Conservation (phyloP, 1,284 basidiomycete genomes). For the Cutaneotrichosporon cyanovorans region DNA sequence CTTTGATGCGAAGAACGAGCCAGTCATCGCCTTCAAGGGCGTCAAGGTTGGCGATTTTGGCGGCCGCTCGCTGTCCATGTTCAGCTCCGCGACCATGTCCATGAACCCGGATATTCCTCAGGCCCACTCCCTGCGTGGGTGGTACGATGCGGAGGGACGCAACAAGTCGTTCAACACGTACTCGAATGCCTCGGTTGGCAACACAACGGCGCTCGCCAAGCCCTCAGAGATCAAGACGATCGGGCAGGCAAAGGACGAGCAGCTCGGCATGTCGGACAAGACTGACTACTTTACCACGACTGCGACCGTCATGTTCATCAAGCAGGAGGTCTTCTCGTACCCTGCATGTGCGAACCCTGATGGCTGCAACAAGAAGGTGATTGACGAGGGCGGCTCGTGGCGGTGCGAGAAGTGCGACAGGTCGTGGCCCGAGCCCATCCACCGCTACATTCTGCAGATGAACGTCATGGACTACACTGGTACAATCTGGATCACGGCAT, state of each 20-base stretch:
- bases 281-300: slow-evolving; percentile 73
- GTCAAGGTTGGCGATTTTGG: slow-evolving; percentile 93
- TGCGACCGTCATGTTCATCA: slow-evolving; percentile 86
- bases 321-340: slow-evolving; percentile 76
- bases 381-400: slow-evolving; percentile 64
- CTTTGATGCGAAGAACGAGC: slow-evolving; percentile 54
- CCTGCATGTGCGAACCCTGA: slow-evolving; percentile 72
- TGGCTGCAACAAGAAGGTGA: slow-evolving; percentile 87
- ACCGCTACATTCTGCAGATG: slow-evolving; percentile 83
- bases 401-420: slow-evolving; percentile 90
- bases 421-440: slow-evolving; percentile 63
- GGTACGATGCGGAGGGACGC: slow-evolving; percentile 68
- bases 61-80: slow-evolving; percentile 74
- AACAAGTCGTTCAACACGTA: slow-evolving; percentile 63
- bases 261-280: slow-evolving; percentile 70
- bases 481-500: slow-evolving; percentile 88
- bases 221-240: slow-evolving; percentile 67
- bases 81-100: slow-evolving; percentile 62
- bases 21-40: slow-evolving; percentile 87
- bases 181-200: slow-evolving; percentile 47
- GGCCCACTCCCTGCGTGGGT: slow-evolving; percentile 77
- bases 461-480: slow-evolving; percentile 83
- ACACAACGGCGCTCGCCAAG: slow-evolving; percentile 48
- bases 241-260: slow-evolving; percentile 71
- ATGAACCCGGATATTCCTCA: slow-evolving; percentile 84